phyloP scores from a whole-genome alignment of 2,329 filamentous ascomycete species.

The Colletotrichum plurivorum region DNA sequence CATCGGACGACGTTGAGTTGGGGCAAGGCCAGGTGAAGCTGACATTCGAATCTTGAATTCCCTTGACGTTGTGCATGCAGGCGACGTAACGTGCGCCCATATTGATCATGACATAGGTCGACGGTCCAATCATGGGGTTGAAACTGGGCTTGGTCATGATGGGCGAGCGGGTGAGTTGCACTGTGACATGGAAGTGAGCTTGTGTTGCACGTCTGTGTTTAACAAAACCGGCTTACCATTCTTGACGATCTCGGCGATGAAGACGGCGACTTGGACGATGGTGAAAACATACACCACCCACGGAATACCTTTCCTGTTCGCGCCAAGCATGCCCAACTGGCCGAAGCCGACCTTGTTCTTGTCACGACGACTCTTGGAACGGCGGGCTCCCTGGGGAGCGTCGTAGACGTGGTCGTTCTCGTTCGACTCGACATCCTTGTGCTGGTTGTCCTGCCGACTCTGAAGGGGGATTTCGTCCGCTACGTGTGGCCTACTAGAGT shows the following conservation, averaged over 20 bases:
- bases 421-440: constrained; percentile 58
- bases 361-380: constrained; percentile 45
- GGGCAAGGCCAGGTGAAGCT: constrained; percentile 83
- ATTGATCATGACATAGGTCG: constrained; percentile 90
- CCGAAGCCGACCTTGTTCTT: constrained; percentile 67
- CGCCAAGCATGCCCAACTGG: constrained; percentile 72
- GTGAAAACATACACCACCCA: constrained; percentile 89
- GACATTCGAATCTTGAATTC: constrained; percentile 68
- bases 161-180: constrained; percentile 81
- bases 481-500: constrained; percentile 46
- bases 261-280: constrained; percentile 83
- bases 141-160: constrained; percentile 87
- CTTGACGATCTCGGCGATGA: constrained; percentile 88
- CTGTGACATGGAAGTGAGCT: constrained; percentile 56
- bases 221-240: constrained; percentile 74
- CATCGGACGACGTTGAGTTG: constrained; percentile 75
- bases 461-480: constrained; percentile 72
- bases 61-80: constrained; percentile 90
- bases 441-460: constrained; percentile 52
- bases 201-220: too few relatives aligned
- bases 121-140: constrained; percentile 98
- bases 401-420: constrained; percentile 75
- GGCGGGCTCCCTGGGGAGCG: constrained; percentile 54
- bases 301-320: constrained; percentile 72
- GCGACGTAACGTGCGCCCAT: constrained; percentile 95